Evolutionary conservation across 2,329 filamentous ascomycete species (phyloP).

Genomic region (Fusarium tjaetaba): DNA sequence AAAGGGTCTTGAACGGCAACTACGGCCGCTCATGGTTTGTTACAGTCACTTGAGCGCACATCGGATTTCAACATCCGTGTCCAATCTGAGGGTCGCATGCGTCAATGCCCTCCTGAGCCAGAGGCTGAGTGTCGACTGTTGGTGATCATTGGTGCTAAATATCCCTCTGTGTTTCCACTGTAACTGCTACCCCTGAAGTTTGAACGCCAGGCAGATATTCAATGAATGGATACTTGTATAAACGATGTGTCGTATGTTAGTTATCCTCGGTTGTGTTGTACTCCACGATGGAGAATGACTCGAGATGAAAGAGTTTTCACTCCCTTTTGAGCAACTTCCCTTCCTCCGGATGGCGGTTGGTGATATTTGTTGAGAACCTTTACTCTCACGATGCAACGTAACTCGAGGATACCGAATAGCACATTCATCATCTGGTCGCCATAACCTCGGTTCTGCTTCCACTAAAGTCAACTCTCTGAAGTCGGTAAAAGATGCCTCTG

Average conservation of each 20-base stretch:
- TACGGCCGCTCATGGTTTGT: not conserved
- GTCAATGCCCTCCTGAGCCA: not conserved
- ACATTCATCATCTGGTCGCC: not conserved
- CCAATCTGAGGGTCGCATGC: conserved; percentile 10
- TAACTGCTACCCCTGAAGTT: conserved; percentile 11
- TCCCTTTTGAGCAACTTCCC: conserved; percentile 33
- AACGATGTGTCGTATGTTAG: conserved; percentile 13
- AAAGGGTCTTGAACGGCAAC: conserved; percentile 16
- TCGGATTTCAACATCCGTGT: conserved; percentile 36
- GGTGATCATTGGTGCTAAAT: not conserved
- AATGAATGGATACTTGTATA: not conserved
- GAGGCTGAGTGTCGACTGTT: not conserved
- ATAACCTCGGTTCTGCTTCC: conserved; percentile 30
- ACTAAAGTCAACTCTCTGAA: no score
- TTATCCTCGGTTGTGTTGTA: conserved; percentile 34
- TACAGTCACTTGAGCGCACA: conserved; percentile 13
- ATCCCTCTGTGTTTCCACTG: conserved; percentile 6
- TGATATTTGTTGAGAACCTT: conserved; percentile 6
- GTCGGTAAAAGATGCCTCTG: not conserved
- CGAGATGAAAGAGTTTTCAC: conserved; percentile 1
- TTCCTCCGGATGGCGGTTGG: conserved; percentile 29
- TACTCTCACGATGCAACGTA: conserved; percentile 15
- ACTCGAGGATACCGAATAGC: not conserved
- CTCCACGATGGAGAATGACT: conserved; percentile 5
- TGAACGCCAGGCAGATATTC: conserved; percentile 4